Base-by-base conservation (phyloP, 2,329 filamentous ascomycete genomes). In the Stagonosporopsis tanaceti region DNA sequence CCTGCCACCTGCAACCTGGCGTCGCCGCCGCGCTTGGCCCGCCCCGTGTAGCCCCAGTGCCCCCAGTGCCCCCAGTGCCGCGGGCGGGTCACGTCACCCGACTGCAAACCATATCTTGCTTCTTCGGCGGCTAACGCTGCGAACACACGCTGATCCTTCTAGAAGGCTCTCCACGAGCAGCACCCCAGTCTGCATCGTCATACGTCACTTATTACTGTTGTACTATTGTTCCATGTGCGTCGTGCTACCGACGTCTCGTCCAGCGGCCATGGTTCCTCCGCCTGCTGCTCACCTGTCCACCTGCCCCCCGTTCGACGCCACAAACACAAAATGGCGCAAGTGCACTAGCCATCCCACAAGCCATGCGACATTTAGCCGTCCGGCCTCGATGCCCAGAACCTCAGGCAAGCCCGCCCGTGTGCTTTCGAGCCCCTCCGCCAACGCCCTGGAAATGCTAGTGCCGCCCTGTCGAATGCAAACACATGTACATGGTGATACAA, bases 371-470 rank as follows among this genome's bases (percentile, higher is more conserved):
- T 55, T 57, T 58, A 55, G 38, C 53, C 47, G 54, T 45, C 37
- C 34, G 32, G 15, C 38, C 22, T 34, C 39, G 8, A 48, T 42
- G 17, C 27, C 42, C 47, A 57, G n/a, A 22, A 24, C 24, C 38
- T 28, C 54, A 28, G 7, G 42, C 48, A 12, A 48, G 32, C 50
- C 44, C 45, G 48, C 37, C 48, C 20, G 30, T 8, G 20, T 39
- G 45, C 25, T 44, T 48, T 30, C 52, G 32, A 35, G n/a, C 24
- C 38, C 15, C 32, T 27, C 25, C 39, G 24, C 39, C 11, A 51
- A 68, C 67, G 57, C 66, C 68, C 11, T 37, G 47, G 39, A 61
- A 65, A 72, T 73, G 71, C 65, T 63, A 35, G 63, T 52, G 39
- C 62, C 59, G 38, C 51, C 52, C 68, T 48, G 32, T 50, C 41